phyloP scores from a whole-genome alignment of 2,329 filamentous ascomycete genomes.

The Cladorrhinum sp. region DNA sequence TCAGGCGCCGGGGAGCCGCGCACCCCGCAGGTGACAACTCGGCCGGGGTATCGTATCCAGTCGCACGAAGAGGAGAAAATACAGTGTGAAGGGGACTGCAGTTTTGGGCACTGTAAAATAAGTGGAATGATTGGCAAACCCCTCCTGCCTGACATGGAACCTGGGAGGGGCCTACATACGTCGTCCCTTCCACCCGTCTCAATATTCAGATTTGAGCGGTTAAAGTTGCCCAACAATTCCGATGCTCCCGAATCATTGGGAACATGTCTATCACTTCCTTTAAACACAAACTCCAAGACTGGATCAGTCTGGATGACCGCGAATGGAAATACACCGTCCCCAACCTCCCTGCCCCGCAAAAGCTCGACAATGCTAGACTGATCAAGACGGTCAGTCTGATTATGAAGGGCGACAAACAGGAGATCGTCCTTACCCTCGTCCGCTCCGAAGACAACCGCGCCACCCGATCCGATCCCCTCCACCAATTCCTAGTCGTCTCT shows the following conservation, averaged over 20 bases:
- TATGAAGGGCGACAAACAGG: slow-evolving; percentile 13
- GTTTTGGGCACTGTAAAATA: too few species aligned
- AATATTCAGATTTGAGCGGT: too few species aligned
- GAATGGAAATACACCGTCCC: slow-evolving; percentile 30
- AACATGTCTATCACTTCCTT: slow-evolving; percentile 10
- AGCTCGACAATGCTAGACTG: slow-evolving; percentile 22
- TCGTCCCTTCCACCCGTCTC: background rate
- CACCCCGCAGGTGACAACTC: background rate
- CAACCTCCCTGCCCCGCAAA: slow-evolving; percentile 25
- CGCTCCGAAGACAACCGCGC: slow-evolving; percentile 35
- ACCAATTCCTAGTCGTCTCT: slow-evolving; percentile 35
- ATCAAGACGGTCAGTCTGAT: slow-evolving; percentile 32
- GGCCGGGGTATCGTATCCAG: too few species aligned
- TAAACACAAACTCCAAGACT: slow-evolving; percentile 23
- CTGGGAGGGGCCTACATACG: too few species aligned
- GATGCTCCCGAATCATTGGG: background rate
- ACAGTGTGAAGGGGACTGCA: too few species aligned
- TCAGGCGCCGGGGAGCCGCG: background rate
- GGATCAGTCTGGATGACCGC: slow-evolving; percentile 26
- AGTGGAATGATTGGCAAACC: too few species aligned
- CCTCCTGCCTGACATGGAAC: too few species aligned
- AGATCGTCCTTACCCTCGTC: slow-evolving; percentile 29
- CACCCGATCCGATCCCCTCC: slow-evolving; percentile 28
- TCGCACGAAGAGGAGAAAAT: too few species aligned
- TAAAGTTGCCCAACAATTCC: too few species aligned